A percentile compares a stretch with the other conserved stretches of the same genome.
Conservation (phyloP, 2,329 filamentous ascomycete genomes). For the Fusarium nodosum region DNA sequence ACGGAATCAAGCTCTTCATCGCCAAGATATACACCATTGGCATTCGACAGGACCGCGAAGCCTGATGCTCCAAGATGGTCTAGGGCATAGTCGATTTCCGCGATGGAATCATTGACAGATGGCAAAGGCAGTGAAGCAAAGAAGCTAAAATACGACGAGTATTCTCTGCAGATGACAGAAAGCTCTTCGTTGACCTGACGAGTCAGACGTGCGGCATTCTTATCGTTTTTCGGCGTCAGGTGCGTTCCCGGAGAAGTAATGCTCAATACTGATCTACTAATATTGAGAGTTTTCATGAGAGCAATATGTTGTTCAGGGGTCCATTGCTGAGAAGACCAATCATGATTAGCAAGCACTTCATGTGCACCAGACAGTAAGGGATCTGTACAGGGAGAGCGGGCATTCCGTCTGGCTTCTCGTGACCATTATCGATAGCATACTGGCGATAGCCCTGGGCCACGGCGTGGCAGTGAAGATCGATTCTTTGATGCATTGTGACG, state of each 20-base stretch:
- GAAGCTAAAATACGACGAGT: constrained; percentile 2
- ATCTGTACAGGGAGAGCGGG: constrained; percentile 6
- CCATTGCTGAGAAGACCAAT: neutral
- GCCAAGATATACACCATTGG: constrained; percentile 6
- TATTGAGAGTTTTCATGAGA: constrained; percentile 2
- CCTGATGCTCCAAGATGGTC: constrained; percentile 8
- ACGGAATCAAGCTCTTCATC: neutral
- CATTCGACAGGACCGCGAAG: constrained; percentile 7
- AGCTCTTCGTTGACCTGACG: constrained; percentile 7
- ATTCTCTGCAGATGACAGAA: neutral
- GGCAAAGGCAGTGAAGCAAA: constrained; percentile 16
- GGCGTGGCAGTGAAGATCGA: constrained; percentile 13
- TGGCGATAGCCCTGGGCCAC: constrained; percentile 8
- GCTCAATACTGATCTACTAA: constrained; percentile 2
- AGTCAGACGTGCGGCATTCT: neutral
- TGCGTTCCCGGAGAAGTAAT: constrained; percentile 7
- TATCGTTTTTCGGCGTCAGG: neutral
- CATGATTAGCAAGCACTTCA: neutral
- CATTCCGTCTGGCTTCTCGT: constrained; percentile 11
- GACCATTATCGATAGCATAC: constrained; percentile 7
- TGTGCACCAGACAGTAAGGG: too few species aligned
- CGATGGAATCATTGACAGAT: neutral
- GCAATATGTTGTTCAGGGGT: neutral
- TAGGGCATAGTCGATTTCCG: constrained; percentile 11
- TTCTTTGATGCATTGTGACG: neutral